Evolutionary conservation across 2,329 filamentous ascomycete genomes (phyloP).

Genomic region (Colletotrichum liaoningense): DNA sequence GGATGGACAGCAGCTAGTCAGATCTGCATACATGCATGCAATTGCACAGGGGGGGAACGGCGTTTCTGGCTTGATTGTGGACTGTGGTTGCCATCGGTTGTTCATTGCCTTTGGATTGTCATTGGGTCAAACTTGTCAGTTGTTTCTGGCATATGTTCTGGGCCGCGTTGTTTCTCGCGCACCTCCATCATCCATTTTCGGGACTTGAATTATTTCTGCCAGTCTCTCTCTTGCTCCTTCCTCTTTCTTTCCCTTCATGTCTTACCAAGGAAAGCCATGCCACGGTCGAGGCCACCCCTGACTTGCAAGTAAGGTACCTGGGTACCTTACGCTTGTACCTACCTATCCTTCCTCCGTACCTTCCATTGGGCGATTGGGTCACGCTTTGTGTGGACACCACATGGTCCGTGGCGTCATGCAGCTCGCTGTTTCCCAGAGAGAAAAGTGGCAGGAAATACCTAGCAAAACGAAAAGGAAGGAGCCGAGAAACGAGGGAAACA

Average conservation of each 20-base stretch:
- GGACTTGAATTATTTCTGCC: neutral
- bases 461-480: neutral
- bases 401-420: slow-evolving; percentile 33
- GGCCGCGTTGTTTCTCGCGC: neutral
- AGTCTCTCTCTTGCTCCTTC: neutral
- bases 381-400: neutral
- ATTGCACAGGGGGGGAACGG: neutral
- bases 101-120: too few relatives aligned
- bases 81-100: neutral
- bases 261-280: neutral
- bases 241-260: neutral
- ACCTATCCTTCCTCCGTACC: neutral
- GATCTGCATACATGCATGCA: slow-evolving; percentile 32
- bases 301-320: neutral
- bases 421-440: slow-evolving; percentile 2
- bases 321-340: too few relatives aligned
- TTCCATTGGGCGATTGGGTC: slow-evolving; percentile 4
- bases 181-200: neutral
- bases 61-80: neutral
- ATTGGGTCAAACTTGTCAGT: neutral
- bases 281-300: neutral
- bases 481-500: neutral
- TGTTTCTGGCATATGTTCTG: neutral
- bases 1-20: slow-evolving; percentile 2
- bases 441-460: neutral